Evolutionary conservation across 805 yeast species (phyloP), one percentile per base, ranked within the genome.

Genomic region (Barnettozyma siamensis): DNA sequence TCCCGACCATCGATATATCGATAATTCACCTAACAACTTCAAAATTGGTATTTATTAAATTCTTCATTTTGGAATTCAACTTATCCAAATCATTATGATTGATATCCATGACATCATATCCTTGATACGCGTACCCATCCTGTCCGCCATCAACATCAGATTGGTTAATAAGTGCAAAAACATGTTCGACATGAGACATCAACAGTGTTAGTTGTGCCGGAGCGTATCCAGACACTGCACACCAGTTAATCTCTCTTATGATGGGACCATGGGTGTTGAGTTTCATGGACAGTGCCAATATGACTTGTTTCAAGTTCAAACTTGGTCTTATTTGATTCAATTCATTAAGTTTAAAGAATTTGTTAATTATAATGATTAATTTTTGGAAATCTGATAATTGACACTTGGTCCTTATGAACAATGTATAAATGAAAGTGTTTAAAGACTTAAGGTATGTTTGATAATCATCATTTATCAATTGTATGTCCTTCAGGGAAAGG

Each of bases 31-130:
- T 42, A 38, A 46, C 33, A n/a, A 51, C 48, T 30, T 51, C 45
- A 39, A 51, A 51, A 33, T 48, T 48, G 7, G 52, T 38, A 35
- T 51, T 50, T 18, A 51, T 42, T 35, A 51, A 34, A 26, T 32
- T 31, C 28, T 38, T 51, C 56, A 51, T 51, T 40, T 45, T 43
- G n/a, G 47, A 47, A 36, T 51, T 51, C 31, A 51, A 42, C 38
- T 34, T 45, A 17, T 31, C 40, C 16, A 51, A 40, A 35, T 51
- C 54, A 21, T 42, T 43, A 16, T 33, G 31, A 5, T 38, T 33
- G 19, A 50, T 34, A 17, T 44, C 40, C 41, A 38, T 33, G 4
- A 40, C 19, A 8, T 19, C 28, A 32, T 27, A 24, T 11, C n/a
- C 19, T 8, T 31, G 5, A 18, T 37, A n/a, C n/a, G n/a, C n/a